A percentile compares a stretch with the other conserved stretches of the same genome.
These are phyloP conservation scores for Phoenix dactylifera DNA, from an alignment of 176 grass and related monocot genomes.

Conservation along the genomic window DNA sequence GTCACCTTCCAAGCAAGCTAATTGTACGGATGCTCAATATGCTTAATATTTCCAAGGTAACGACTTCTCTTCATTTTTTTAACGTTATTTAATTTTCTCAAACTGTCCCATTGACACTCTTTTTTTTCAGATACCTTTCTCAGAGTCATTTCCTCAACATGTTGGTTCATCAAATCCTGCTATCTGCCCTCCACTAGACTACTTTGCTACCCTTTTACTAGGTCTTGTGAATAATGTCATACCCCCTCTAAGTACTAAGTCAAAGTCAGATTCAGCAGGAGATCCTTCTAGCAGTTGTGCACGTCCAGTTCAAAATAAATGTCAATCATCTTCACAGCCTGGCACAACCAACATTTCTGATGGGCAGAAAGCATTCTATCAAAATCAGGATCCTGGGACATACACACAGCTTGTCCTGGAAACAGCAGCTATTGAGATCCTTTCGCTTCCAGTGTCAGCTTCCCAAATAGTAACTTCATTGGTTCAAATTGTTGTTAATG, in stretches of 20 bases:
- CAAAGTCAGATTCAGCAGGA: constrained; percentile 42
- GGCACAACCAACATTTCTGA: constrained; percentile 43
- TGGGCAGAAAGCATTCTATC: constrained; percentile 89
- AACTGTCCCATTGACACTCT: neutral
- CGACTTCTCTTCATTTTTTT: neutral
- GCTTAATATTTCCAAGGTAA: constrained; percentile 82
- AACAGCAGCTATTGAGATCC: constrained; percentile 97
- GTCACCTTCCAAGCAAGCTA: constrained; percentile 74
- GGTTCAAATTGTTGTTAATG: constrained; percentile 78
- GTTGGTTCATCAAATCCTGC: constrained; percentile 50
- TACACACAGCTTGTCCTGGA: constrained; percentile 95
- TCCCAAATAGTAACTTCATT: constrained; percentile 77
- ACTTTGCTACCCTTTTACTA: constrained; percentile 86
- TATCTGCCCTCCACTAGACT: constrained; percentile 72
- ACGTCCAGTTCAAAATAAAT: constrained; percentile 42
- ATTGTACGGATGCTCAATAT: constrained; percentile 76
- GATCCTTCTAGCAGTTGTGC: constrained; percentile 31
- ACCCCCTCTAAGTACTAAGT: constrained; percentile 88
- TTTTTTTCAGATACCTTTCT: constrained; percentile 73
- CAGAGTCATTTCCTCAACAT: constrained; percentile 66
- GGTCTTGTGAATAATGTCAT: constrained; percentile 93
- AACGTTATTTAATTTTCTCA: neutral
- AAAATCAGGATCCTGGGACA: constrained; percentile 95
- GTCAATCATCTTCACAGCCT: constrained; percentile 44
- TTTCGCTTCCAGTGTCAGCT: constrained; percentile 63